These are phyloP conservation scores for Pyricularia sp. DNA, from an alignment of 2,329 filamentous ascomycete genomes.

Conservation along the genomic window DNA sequence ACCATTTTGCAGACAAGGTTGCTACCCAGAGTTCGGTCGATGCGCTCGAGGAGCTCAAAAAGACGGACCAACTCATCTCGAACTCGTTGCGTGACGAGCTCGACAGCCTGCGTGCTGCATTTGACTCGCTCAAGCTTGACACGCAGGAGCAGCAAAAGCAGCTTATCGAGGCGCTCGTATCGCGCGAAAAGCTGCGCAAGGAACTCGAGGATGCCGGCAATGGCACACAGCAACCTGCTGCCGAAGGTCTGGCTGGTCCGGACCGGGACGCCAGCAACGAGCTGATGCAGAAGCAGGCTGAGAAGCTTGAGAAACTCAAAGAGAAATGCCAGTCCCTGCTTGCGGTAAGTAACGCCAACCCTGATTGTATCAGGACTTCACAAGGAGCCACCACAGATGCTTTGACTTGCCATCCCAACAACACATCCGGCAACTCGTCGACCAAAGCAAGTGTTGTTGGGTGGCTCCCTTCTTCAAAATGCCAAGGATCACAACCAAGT, in stretches of 20 bases:
- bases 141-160: slow-evolving; percentile 45
- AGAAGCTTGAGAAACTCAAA: slow-evolving; percentile 46
- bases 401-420: not conserved
- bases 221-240: slow-evolving; percentile 17
- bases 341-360: not conserved
- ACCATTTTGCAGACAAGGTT: not conserved
- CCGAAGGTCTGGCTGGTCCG: not conserved
- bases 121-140: slow-evolving; percentile 35
- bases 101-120: slow-evolving; percentile 37
- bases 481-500: not conserved
- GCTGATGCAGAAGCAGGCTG: slow-evolving; percentile 26
- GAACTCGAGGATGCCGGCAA: slow-evolving; percentile 24
- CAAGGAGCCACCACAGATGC: not conserved
- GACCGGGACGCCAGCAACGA: slow-evolving; percentile 16
- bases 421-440: not conserved
- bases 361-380: not conserved
- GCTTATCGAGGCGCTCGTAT: slow-evolving; percentile 29
- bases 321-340: slow-evolving; percentile 5
- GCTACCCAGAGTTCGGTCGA: slow-evolving; percentile 40
- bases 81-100: slow-evolving; percentile 46
- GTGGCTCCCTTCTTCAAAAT: not conserved
- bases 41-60: slow-evolving; percentile 45
- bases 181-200: slow-evolving; percentile 38
- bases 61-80: slow-evolving; percentile 44
- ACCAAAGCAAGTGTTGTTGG: not conserved